phyloP scores from a whole-genome alignment of 106 monocot genomes.

The Alisma plantagoaquatica region DNA sequence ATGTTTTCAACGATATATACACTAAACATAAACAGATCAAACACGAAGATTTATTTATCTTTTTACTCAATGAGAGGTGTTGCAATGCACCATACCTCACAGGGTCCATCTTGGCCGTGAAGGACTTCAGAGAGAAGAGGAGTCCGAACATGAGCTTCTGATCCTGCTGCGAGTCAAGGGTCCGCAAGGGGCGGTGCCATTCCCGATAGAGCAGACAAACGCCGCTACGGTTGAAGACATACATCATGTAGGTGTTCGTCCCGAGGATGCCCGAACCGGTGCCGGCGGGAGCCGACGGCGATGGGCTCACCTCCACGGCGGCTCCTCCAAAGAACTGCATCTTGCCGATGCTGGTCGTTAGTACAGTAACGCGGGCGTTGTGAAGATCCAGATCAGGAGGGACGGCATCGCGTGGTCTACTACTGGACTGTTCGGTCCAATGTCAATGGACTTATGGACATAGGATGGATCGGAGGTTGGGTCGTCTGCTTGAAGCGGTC shows the following conservation, averaged over 20 bases:
- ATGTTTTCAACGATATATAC: background rate
- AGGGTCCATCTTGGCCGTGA: constrained; percentile 98
- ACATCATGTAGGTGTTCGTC: constrained; percentile 78
- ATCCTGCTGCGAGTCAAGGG: constrained; percentile 76
- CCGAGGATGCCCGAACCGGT: constrained; percentile 44
- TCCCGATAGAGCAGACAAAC: constrained; percentile 80
- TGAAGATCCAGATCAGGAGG: too few species aligned
- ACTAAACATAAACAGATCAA: background rate
- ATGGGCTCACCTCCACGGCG: constrained; percentile 33
- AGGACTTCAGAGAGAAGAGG: constrained; percentile 98
- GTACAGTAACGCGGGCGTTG: too few species aligned
- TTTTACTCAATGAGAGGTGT: too few species aligned
- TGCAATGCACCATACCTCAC: constrained; percentile 23
- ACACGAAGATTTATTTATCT: too few species aligned
- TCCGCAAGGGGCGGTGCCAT: constrained; percentile 89
- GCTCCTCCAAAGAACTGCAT: constrained; percentile 91
- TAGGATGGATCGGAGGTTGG: too few species aligned
- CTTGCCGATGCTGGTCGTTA: too few species aligned
- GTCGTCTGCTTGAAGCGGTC: too few species aligned
- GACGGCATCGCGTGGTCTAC: too few species aligned
- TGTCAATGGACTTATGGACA: too few species aligned
- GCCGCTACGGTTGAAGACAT: constrained; percentile 88
- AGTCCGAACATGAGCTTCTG: constrained; percentile 99
- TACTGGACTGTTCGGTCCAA: too few species aligned
- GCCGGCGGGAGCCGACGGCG: constrained; percentile 70